Base-by-base conservation (phyloP, 2,329 filamentous ascomycete genomes). In the Madurella mycetomatis region DNA sequence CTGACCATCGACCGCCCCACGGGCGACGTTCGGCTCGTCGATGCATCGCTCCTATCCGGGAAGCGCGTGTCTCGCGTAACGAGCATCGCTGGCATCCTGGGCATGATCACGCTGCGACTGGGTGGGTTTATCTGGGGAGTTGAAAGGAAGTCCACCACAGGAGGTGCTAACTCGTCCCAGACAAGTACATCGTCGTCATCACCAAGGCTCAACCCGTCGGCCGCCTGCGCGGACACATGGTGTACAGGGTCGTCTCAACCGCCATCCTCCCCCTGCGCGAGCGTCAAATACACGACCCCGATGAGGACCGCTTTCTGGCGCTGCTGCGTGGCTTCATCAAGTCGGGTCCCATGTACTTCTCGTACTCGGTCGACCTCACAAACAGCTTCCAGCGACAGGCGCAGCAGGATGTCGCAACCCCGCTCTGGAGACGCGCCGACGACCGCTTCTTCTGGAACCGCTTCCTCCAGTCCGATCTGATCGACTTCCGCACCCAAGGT, bases 361-460 rank as follows among this genome's bases (percentile, higher is more conserved):
- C 94, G 54, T 99, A 99, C 76, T 92, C 92, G 9, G 84, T 95
- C 70, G 94, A 99, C 72, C 81, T 99, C 60, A 99, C 94, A 64
- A 99, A 95, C 77, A 92, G 84, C 69, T 96, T 97, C 76, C 94
- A 99, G 74, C 85, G 94, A 60, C 94, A 97, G 70, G 85, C 92
- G 3, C 84, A 92, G 62, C 77, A 84, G 60, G 84, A 95, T 69
- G 74, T 76, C 53, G 81, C 81, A 15, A 76, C 80, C 52, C 92
- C 94, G 12, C 73, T 97, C 54, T 99, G 94, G 94, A 86, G 88
- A 77, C 81, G 91, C 63, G 87, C 92, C 60, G 94, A 99, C 71
- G 92, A 97, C 69, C 90, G 94, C 60, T 99, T 99, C 78, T 99
- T 96, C 78, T 99, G 92, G 90, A 99, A 99, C 73, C 86, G 87